Percentiles rank a stretch among this genome's conserved stretches.
phyloP scores from a whole-genome alignment of 2,329 filamentous ascomycete genomes.

The Aaosphaeria arxii region DNA sequence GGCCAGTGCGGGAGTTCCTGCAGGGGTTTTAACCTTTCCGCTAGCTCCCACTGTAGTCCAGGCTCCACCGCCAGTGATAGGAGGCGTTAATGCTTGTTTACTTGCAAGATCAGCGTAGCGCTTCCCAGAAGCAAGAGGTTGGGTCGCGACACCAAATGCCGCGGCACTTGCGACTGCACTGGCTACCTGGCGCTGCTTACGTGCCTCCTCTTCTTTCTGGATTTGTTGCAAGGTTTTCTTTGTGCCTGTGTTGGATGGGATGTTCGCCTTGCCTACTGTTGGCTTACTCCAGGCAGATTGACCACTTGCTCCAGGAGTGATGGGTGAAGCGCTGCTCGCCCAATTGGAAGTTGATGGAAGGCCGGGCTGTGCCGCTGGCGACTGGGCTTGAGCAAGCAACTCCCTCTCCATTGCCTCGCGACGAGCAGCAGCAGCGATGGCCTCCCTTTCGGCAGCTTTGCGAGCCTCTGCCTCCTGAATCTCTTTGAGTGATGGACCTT shows the following conservation, averaged over 20 bases:
- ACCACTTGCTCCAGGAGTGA: conserved; percentile 50
- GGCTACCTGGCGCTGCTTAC: conserved; percentile 71
- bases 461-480: conserved; percentile 95
- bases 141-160: conserved; percentile 43
- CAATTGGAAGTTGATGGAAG: conserved; percentile 87
- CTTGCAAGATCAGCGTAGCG: conserved; percentile 92
- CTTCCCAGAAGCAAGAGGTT: conserved; percentile 60
- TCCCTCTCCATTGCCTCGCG: conserved; percentile 81
- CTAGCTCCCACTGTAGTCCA: conserved; percentile 96
- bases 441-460: conserved; percentile 86
- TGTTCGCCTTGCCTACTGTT: conserved; percentile 47
- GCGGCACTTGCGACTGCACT: conserved; percentile 45
- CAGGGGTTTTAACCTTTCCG: conserved; percentile 81
- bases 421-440: conserved; percentile 72
- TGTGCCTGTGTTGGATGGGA: conserved; percentile 40
- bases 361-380: conserved; percentile 63
- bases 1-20: conserved; percentile 53
- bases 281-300: conserved; percentile 63
- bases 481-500: conserved; percentile 89
- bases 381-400: conserved; percentile 60
- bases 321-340: conserved; percentile 72
- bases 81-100: conserved; percentile 57
- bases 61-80: conserved; percentile 54
- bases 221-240: conserved; percentile 96
- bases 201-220: conserved; percentile 89